phyloP scores from a whole-genome alignment of 768 basidiomycete genomes.

The Psilocybe cyanescens region DNA sequence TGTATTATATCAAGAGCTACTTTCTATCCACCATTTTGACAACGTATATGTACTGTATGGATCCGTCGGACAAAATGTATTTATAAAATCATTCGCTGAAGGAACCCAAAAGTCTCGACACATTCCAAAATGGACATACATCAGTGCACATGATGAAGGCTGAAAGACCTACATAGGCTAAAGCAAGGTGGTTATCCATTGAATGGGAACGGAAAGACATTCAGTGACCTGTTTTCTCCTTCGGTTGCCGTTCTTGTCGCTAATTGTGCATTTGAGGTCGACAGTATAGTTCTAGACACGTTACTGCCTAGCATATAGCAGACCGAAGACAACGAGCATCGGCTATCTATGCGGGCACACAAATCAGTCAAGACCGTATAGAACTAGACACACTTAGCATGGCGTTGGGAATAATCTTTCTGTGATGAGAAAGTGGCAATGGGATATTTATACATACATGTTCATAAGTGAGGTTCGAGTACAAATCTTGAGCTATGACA shows the following conservation, averaged over 20 bases:
- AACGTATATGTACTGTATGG: no score
- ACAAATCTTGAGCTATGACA: slow-evolving; percentile 16
- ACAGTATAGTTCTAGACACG: not conserved
- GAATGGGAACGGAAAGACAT: no score
- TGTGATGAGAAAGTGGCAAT: not conserved
- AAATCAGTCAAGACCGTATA: slow-evolving; percentile 24
- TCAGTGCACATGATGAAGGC: no score
- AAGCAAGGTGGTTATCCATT: no score
- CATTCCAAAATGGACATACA: no score
- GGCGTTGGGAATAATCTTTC: slow-evolving; percentile 1
- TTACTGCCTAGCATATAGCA: not conserved
- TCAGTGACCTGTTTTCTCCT: no score
- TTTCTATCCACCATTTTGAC: not conserved
- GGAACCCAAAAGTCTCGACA: no score
- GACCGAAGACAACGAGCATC: not conserved
- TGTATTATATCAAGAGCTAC: not conserved
- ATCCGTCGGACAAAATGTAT: no score
- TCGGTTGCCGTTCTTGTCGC: no score
- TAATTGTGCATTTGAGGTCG: not conserved
- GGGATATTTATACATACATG: slow-evolving; percentile 22
- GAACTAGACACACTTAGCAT: slow-evolving; percentile 26
- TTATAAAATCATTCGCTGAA: no score
- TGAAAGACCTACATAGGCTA: no score
- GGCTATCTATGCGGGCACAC: slow-evolving; percentile 17
- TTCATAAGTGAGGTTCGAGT: slow-evolving; percentile 8